Conservation (phyloP, 352 stramenopile species). For the Pythium rhizo-oryzae region DNA sequence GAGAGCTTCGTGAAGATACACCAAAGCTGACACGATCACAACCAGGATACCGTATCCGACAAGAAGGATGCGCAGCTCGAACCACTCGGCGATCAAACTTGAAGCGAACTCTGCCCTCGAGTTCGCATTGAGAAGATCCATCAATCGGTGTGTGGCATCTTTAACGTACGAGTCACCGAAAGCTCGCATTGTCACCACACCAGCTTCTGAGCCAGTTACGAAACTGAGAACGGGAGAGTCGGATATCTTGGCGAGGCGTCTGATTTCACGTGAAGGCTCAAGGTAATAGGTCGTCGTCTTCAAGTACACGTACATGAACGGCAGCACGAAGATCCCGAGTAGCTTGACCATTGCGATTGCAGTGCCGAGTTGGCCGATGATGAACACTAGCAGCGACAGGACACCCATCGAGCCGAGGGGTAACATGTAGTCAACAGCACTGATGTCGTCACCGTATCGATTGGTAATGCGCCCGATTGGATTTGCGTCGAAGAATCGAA, state of each 20-base stretch:
- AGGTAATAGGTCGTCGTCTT: constrained; percentile 41
- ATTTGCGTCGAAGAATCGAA: constrained; percentile 91
- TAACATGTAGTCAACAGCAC: constrained; percentile 83
- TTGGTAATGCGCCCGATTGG: constrained; percentile 86
- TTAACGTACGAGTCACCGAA: constrained; percentile 35
- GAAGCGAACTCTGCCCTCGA: constrained; percentile 34
- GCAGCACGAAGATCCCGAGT: constrained; percentile 74
- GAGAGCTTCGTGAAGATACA: constrained; percentile 35
- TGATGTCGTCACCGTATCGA: constrained; percentile 86
- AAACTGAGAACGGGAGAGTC: constrained; percentile 48
- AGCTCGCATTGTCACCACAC: constrained; percentile 36
- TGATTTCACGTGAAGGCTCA: constrained; percentile 45
- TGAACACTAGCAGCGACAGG: constrained; percentile 66
- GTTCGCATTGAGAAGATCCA: constrained; percentile 33
- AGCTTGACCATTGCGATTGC: constrained; percentile 63
- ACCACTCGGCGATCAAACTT: constrained; percentile 42
- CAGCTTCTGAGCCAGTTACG: constrained; percentile 35
- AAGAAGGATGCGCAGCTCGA: constrained; percentile 47
- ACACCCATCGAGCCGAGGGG: constrained; percentile 30
- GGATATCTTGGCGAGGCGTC: constrained; percentile 38
- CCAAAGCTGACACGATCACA: constrained; percentile 37
- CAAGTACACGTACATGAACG: constrained; percentile 86
- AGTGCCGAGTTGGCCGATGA: constrained; percentile 37
- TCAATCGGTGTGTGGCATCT: constrained; percentile 28
- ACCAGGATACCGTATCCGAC: constrained; percentile 43